Conservation (phyloP, 1,284 basidiomycete species). For the Ceratobasidium sp. region DNA sequence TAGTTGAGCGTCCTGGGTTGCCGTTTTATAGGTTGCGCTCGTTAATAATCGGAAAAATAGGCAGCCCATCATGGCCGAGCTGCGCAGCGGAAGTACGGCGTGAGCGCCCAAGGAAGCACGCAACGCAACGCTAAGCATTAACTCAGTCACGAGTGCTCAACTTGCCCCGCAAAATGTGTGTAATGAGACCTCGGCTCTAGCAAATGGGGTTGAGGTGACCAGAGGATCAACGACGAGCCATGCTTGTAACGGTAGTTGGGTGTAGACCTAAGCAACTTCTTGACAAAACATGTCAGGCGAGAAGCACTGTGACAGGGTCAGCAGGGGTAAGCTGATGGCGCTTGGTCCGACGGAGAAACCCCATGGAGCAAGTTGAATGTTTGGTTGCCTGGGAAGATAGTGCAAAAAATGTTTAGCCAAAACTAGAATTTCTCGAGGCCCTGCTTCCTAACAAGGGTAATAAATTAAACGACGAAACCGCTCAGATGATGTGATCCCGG, state of each 20-base stretch:
- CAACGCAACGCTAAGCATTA: neutral
- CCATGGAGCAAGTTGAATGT: neutral
- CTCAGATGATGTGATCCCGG: neutral
- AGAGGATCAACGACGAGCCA: neutral
- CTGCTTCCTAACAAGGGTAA: neutral
- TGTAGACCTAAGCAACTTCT: neutral
- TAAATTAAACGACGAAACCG: neutral
- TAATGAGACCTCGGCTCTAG: neutral
- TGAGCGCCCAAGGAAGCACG: neutral
- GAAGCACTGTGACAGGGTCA: neutral
- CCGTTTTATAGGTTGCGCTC: conserved; percentile 12
- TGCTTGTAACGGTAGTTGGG: neutral
- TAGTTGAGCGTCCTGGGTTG: neutral
- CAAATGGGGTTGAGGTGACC: conserved; percentile 26
- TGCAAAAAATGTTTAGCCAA: neutral
- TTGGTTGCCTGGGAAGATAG: neutral
- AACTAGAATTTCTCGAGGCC: neutral
- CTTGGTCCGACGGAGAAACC: conserved; percentile 1
- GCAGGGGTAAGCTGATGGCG: neutral
- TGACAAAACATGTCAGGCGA: neutral
- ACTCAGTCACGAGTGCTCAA: neutral
- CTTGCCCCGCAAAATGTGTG: neutral
- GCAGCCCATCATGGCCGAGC: neutral
- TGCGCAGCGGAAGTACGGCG: neutral
- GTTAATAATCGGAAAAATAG: conserved; percentile 1